Evolutionary conservation across 139 green algal genomes (phyloP), one percentile per base, ranked within the genome.

Genomic region (Zygnema cylindricum): DNA sequence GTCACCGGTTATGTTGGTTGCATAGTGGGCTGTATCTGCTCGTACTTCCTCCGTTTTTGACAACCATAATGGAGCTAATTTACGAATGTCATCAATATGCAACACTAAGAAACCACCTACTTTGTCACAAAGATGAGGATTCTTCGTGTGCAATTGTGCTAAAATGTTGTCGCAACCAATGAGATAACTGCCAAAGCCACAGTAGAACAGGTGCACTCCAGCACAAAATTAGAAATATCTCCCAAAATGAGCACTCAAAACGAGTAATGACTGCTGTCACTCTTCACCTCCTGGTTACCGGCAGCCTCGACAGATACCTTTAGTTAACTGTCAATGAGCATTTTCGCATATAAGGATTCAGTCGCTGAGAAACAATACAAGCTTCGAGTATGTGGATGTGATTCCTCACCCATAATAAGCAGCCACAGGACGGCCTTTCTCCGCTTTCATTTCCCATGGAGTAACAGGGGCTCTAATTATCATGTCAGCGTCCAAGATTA

Each of bases 401-500:
- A n/a, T n/a, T n/a, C n/a, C n/a, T n/a, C 86, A 93, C 76, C 81
- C 82, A 49, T 94, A 93, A 1, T 94, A 87, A 11, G 91, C 91
- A 36, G 43, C 55, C 0, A 93, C 91, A 1, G 90, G 90, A 43
- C 43, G 42, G 0, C 90, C 90, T 23, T 71, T 81, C 25, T 32
- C 0, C 1, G 85, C 88, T 0, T 81, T 81, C 23, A 93, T 43
- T 1, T 85, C 69, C 82, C 76, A 86, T 7, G 81, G 73, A 11
- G 86, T 55, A n/a, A 91, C 1, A 0, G 90, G 81, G 33, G 23
- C 75, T 1, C 90, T 71, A 30, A 93, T 49, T 7, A 91, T 43
- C 91, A 93, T 93, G 87, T 93, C 91, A 30, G 91, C 91, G 43
- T 94, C 91, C 0, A 94, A 49, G 16, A 94, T 85, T 43, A 94